Evolutionary conservation across 768 basidiomycete species (phyloP).

Genomic region (Favolaschia claudopus): DNA sequence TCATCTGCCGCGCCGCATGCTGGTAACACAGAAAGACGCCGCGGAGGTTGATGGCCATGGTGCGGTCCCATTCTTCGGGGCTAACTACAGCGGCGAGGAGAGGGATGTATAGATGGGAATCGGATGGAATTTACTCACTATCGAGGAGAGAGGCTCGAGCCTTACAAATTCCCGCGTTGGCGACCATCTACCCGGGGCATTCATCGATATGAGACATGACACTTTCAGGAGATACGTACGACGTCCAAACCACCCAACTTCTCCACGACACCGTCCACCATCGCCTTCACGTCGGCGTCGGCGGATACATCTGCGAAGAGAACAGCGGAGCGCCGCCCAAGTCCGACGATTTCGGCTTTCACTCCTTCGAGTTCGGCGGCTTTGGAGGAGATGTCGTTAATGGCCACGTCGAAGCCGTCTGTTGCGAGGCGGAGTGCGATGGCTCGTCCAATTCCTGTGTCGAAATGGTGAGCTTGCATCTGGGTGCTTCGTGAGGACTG

Average conservation of each 20-base stretch:
- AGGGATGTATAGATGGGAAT: not conserved
- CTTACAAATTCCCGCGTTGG: slow-evolving; percentile 31
- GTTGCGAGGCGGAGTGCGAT: slow-evolving; percentile 45
- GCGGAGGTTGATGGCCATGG: slow-evolving; percentile 28
- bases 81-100: not conserved
- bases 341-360: not conserved
- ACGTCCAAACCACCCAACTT: slow-evolving; percentile 40
- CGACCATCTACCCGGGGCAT: slow-evolving; percentile 19
- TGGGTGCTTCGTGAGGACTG: not conserved
- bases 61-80: slow-evolving; percentile 21
- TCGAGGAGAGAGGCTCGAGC: slow-evolving; percentile 4
- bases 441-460: slow-evolving; percentile 49
- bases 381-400: slow-evolving; percentile 36
- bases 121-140: not conserved
- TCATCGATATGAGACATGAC: not conserved
- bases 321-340: not conserved
- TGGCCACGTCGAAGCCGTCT: slow-evolving; percentile 45
- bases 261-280: slow-evolving; percentile 34
- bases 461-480: slow-evolving; percentile 27
- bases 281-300: slow-evolving; percentile 39
- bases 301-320: slow-evolving; percentile 34
- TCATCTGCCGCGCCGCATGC: slow-evolving; percentile 32
- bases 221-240: slow-evolving; percentile 25
- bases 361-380: not conserved
- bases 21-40: slow-evolving; percentile 33